Evolutionary conservation across 495 filamentous ascomycete species (phyloP).

Genomic region (Neurospora africana): DNA sequence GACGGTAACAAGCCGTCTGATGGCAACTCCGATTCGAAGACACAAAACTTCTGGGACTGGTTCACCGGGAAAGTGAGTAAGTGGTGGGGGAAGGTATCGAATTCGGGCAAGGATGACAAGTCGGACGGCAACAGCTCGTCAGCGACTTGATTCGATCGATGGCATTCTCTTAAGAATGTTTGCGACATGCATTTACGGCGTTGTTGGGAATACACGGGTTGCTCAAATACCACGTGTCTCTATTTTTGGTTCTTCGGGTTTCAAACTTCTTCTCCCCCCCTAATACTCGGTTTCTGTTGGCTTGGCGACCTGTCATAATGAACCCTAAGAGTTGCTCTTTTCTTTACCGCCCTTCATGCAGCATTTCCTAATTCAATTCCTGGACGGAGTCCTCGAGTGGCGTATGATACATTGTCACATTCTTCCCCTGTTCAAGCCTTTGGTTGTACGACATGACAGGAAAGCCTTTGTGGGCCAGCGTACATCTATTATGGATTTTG

Average conservation of each 20-base stretch:
- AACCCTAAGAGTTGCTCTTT: not conserved
- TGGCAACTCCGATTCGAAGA: conserved; percentile 6
- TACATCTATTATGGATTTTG: not conserved
- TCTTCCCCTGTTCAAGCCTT: not conserved
- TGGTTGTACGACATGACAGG: not conserved
- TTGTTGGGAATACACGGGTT: not conserved
- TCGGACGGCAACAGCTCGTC: not conserved
- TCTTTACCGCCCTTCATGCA: not conserved
- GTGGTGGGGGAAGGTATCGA: conserved; percentile 29
- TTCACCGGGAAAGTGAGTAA: conserved; percentile 34
- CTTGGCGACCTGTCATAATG: not conserved
- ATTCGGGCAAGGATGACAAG: conserved; percentile 3
- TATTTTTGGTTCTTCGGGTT: not conserved
- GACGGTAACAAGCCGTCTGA: not conserved
- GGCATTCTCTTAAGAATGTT: not conserved
- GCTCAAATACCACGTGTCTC: not conserved
- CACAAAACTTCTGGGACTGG: conserved; percentile 39
- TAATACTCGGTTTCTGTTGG: not conserved
- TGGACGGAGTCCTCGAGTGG: not conserved
- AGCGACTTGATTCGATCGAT: not conserved
- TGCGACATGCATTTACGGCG: not conserved
- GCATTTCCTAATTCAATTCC: not conserved
- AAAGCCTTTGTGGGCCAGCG: not conserved
- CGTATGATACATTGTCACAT: not conserved
- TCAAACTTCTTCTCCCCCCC: not conserved